Percentiles rank a stretch among this genome's conserved stretches.
Conservation (phyloP, 2,329 filamentous ascomycete species). For the Diplodia mutila region DNA sequence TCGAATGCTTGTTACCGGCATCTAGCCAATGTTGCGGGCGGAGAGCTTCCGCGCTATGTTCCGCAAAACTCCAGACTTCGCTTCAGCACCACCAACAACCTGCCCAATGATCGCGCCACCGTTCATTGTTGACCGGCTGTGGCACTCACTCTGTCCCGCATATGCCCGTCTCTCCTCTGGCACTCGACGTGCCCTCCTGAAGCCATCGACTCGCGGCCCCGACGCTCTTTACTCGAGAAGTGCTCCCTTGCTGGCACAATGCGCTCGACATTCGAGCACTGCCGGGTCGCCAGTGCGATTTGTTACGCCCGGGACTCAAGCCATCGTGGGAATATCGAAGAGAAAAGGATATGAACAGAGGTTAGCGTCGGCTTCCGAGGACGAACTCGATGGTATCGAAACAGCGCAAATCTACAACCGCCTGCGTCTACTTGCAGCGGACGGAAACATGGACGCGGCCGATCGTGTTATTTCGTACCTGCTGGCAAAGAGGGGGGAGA, state of each 20-base stretch:
- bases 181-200: not conserved
- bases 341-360: not conserved
- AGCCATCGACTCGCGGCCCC: not conserved
- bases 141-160: slow-evolving; percentile 5
- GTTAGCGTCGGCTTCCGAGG: not conserved
- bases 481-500: slow-evolving; percentile 59
- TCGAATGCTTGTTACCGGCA: not conserved
- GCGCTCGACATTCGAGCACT: slow-evolving; percentile 8
- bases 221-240: not conserved
- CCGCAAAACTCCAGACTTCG: slow-evolving; percentile 17
- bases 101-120: slow-evolving; percentile 11
- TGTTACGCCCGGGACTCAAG: not conserved
- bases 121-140: slow-evolving; percentile 3
- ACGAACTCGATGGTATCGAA: not conserved
- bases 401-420: not conserved
- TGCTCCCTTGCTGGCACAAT: not conserved
- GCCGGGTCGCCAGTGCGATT: not conserved
- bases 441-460: slow-evolving; percentile 39
- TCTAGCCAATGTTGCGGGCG: not conserved
- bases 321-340: not conserved
- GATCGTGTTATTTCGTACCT: slow-evolving; percentile 43
- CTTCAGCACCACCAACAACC: not conserved
- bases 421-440: not conserved
- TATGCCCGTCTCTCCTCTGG: not conserved
- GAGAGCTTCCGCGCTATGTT: slow-evolving; percentile 11